Evolutionary conservation across 768 basidiomycete species (phyloP).

Genomic region (Rhizopogon roseolus): DNA sequence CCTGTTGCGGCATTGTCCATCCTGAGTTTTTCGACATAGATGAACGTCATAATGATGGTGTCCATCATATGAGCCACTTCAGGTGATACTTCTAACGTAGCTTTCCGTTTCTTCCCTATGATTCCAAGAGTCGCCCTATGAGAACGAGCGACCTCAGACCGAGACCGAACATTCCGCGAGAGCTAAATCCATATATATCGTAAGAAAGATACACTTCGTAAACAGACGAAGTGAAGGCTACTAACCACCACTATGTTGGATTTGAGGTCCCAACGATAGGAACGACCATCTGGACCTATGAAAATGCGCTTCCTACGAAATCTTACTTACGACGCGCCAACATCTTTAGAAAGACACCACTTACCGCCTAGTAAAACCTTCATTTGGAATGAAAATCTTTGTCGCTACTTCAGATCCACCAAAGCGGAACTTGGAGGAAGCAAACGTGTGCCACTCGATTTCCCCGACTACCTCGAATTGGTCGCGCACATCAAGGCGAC

Average conservation of each 20-base stretch:
- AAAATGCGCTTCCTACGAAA: slow-evolving; percentile 14
- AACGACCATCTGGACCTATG: slow-evolving; percentile 25
- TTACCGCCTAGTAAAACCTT: slow-evolving; percentile 18
- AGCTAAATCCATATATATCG: slow-evolving; percentile 4
- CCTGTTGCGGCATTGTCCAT: slow-evolving; percentile 10
- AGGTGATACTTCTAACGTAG: slow-evolving; percentile 16
- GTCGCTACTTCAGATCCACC: slow-evolving; percentile 20
- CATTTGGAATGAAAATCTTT: slow-evolving; percentile 19
- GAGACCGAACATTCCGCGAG: slow-evolving; percentile 11
- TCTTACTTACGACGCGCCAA: no score
- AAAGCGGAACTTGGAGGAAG: slow-evolving; percentile 26
- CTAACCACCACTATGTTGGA: slow-evolving; percentile 10
- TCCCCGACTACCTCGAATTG: slow-evolving; percentile 26
- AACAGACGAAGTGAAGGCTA: neutral
- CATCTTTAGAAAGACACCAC: neutral
- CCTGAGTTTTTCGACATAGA: slow-evolving; percentile 28
- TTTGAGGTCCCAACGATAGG: slow-evolving; percentile 30
- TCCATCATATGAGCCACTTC: slow-evolving; percentile 20
- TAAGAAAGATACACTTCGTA: neutral
- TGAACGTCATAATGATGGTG: slow-evolving; percentile 23
- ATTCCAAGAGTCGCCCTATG: slow-evolving; percentile 15
- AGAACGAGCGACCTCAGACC: slow-evolving; percentile 18
- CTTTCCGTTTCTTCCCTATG: slow-evolving; percentile 11
- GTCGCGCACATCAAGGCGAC: slow-evolving; percentile 20
- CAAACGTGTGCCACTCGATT: slow-evolving; percentile 29